These are phyloP conservation scores for Oxyria digyna DNA, from an alignment of 148 eudicot species.

Conservation along the genomic window DNA sequence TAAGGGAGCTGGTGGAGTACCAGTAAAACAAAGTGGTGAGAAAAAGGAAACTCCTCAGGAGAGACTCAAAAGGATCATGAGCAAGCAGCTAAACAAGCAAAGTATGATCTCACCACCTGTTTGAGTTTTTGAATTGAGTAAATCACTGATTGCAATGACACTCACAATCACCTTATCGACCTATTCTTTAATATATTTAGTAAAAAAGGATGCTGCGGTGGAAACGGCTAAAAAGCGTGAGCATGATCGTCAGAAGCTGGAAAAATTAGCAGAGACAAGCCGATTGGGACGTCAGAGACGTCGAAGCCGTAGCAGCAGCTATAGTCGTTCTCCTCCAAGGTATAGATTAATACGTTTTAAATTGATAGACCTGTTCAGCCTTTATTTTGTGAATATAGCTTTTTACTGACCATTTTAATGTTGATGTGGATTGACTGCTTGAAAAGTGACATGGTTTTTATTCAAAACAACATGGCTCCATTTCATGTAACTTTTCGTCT, in stretches of 20 bases:
- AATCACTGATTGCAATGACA: neutral
- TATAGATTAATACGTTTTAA: constrained; percentile 6
- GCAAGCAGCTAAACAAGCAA: constrained; percentile 80
- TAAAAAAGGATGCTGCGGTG: constrained; percentile 84
- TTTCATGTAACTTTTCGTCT: neutral
- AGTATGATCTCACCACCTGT: constrained; percentile 30
- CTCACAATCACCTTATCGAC: neutral
- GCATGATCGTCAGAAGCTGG: constrained; percentile 82
- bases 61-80: constrained; percentile 45
- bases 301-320: constrained; percentile 83
- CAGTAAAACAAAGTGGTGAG: constrained; percentile 24
- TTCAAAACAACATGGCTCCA: neutral
- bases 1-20: constrained; percentile 21
- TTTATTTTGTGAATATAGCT: neutral
- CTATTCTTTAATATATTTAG: constrained; percentile 21
- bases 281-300: constrained; percentile 52
- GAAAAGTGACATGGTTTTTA: neutral
- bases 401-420: neutral
- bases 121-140: neutral
- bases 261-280: constrained; percentile 89
- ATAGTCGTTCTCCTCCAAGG: constrained; percentile 85
- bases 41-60: constrained; percentile 45
- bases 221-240: constrained; percentile 94
- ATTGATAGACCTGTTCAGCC: neutral
- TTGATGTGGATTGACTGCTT: neutral